Conservation (phyloP, 331 rosid genomes). For the Dryas integrifolia region DNA sequence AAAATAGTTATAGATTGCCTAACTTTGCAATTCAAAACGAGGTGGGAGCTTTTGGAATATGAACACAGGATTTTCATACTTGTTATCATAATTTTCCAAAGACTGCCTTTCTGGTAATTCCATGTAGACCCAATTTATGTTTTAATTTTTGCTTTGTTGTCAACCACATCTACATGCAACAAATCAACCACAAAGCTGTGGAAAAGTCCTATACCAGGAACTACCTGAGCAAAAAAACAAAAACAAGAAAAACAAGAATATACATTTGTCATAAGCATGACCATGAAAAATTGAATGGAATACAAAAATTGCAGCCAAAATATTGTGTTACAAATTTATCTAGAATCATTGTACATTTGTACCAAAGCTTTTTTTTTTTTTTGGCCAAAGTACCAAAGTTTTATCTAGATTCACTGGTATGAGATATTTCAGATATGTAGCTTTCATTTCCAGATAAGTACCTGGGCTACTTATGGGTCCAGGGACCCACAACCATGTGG, state of each 20-base stretch:
- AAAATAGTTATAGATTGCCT: no score
- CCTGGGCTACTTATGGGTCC: conserved; percentile 7
- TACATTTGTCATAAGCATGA: conserved; percentile 7
- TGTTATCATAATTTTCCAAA: no score
- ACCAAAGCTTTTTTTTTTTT: no score
- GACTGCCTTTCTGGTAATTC: background rate
- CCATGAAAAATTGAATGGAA: conserved; percentile 25
- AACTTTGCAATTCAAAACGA: no score
- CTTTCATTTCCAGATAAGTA: background rate
- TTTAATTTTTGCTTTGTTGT: background rate
- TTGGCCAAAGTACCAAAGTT: background rate
- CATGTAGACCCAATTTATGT: background rate
- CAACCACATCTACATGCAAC: background rate
- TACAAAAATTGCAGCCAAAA: background rate
- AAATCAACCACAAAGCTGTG: background rate
- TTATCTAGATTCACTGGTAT: background rate
- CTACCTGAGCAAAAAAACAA: background rate
- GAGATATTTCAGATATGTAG: background rate
- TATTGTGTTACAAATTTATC: background rate
- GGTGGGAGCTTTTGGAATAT: no score
- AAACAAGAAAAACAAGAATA: background rate
- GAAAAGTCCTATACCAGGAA: background rate
- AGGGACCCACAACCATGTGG: background rate
- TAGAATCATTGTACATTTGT: background rate
- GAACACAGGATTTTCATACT: no score